Evolutionary conservation across 371 early-diverging fungal genomes (phyloP).

Genomic region (Massospora cicadina): DNA sequence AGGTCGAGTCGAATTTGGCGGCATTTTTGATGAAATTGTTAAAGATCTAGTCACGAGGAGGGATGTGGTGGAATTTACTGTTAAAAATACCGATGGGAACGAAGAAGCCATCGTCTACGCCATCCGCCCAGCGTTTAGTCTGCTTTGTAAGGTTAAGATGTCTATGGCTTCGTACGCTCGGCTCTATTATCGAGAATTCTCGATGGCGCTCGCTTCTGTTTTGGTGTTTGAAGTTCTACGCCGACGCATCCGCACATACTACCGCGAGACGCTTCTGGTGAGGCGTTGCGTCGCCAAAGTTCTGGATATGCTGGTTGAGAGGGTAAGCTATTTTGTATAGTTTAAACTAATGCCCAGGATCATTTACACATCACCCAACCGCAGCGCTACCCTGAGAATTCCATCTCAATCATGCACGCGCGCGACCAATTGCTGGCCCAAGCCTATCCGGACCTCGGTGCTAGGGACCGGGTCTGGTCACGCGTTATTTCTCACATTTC

Average conservation of each 20-base stretch:
- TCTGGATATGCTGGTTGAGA: neutral
- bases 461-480: neutral
- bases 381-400: neutral
- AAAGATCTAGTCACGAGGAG: neutral
- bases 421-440: neutral
- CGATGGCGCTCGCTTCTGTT: neutral
- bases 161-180: neutral
- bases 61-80: neutral
- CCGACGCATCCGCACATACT: neutral
- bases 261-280: neutral
- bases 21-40: neutral
- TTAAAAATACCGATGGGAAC: neutral
- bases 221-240: neutral
- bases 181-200: neutral
- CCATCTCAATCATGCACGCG: neutral
- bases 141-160: neutral
- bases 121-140: neutral
- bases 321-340: neutral
- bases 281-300: neutral
- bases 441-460: neutral
- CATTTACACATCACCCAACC: neutral
- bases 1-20: neutral
- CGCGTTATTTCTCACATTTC: neutral
- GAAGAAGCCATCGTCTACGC: neutral
- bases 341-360: neutral